Conservation (phyloP, 2,329 filamentous ascomycete species). For the Alternaria brassicicola region DNA sequence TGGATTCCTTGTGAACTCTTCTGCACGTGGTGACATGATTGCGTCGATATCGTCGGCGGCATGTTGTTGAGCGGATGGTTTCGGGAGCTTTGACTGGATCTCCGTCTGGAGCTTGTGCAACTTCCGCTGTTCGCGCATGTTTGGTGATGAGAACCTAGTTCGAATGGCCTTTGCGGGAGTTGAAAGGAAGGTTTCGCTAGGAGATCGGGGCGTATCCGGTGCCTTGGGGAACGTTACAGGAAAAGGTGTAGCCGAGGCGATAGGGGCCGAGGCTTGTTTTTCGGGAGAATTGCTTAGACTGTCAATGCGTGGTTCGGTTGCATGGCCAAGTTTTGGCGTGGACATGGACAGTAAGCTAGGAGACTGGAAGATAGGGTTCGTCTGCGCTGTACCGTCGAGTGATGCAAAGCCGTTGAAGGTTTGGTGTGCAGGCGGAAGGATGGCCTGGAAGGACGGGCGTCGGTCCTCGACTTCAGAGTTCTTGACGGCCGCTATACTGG, state of each 20-base stretch:
- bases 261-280: constrained; percentile 12
- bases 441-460: constrained; percentile 46
- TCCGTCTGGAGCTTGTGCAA: constrained; percentile 50
- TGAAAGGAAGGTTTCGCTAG: constrained; percentile 32
- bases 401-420: constrained; percentile 45
- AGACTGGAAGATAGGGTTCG: constrained; percentile 26
- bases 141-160: constrained; percentile 50
- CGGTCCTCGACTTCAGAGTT: constrained; percentile 32
- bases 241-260: constrained; percentile 16
- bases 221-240: constrained; percentile 16
- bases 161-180: constrained; percentile 40
- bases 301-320: constrained; percentile 28
- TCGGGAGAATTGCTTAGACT: constrained; percentile 32
- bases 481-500: constrained; percentile 22
- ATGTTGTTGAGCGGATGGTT: constrained; percentile 32
- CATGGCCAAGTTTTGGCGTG: constrained; percentile 16
- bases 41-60: constrained; percentile 55
- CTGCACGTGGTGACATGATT: constrained; percentile 72
- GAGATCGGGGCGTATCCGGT: constrained; percentile 23
- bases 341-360: constrained; percentile 16
- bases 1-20: constrained; percentile 69
- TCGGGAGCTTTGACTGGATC: constrained; percentile 47
- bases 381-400: constrained; percentile 43
- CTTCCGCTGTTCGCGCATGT: constrained; percentile 46
- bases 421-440: constrained; percentile 43